phyloP scores from a whole-genome alignment of 169 alveolate species.

The Besnoitia besnoiti region DNA sequence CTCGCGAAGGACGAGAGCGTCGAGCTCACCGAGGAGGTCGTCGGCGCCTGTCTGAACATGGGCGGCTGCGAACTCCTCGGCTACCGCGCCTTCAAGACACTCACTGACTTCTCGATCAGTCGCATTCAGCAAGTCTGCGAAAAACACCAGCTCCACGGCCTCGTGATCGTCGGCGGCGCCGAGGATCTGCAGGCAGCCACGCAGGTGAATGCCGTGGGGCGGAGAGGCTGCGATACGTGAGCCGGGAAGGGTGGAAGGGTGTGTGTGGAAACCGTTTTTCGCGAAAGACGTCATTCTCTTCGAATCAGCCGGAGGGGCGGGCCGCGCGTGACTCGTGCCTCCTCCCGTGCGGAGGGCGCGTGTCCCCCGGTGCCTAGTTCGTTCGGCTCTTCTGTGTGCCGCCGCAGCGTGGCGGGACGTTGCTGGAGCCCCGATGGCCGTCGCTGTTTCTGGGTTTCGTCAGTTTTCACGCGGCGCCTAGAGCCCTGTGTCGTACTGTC shows the following conservation, averaged over 20 bases:
- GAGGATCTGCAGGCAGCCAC: conserved; percentile 56
- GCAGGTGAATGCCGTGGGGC: conserved; percentile 41
- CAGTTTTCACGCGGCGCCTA: not conserved
- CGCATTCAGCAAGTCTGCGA: conserved; percentile 56
- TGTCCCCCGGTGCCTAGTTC: too few species aligned
- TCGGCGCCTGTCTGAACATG: conserved; percentile 79
- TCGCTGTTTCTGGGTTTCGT: not conserved
- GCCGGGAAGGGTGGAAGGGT: too few species aligned
- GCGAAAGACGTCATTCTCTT: too few species aligned
- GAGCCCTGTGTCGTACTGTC: not conserved
- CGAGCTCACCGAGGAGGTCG: conserved; percentile 77
- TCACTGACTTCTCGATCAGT: conserved; percentile 49
- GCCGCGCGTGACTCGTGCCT: too few species aligned
- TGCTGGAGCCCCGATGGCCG: not conserved
- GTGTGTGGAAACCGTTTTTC: too few species aligned
- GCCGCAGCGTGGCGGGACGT: not conserved
- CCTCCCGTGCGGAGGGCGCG: too few species aligned
- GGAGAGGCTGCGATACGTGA: too few species aligned
- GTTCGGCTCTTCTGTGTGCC: not conserved
- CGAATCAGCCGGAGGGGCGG: too few species aligned
- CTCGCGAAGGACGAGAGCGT: conserved; percentile 76
- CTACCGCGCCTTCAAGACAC: conserved; percentile 55
- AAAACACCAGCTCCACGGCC: conserved; percentile 79
- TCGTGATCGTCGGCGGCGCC: conserved; percentile 87
- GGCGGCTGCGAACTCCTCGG: conserved; percentile 88